Base-by-base conservation (phyloP, 257 asterid species). In the Rauvolfia tetraphylla region DNA sequence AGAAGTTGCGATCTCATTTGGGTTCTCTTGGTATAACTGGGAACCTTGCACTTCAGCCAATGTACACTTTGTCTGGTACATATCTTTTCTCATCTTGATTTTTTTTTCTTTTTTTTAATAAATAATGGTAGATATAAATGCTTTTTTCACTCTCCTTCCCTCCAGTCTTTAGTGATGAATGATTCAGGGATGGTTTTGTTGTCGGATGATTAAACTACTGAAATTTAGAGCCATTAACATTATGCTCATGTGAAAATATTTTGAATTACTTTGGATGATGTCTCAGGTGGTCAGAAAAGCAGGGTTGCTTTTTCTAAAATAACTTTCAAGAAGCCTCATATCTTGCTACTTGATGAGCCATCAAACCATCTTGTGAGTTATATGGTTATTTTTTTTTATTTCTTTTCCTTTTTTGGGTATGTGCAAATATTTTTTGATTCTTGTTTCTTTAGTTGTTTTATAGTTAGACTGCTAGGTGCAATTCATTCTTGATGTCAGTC, bases 1-100 rank as follows among this genome's bases (percentile, higher is more conserved):
- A 92, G 87, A 95, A 92, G 90, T 84, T 95, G 75, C 87, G 97
- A 82, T 91, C 88, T 34, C 99, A 92, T 85, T 89, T 95, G 83
- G 99, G 98, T 83, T 95, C 99, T 73, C 89, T 95, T 81, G 99
- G 99, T 20, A 85, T 95, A 82, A 95, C 97, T 69, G 99, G 99
- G 74, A 95, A 95, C 86, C 96, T 95, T 81, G 99, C 99, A 79
- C 95, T 95, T 71, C 99, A 95, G 86, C 99, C 99, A 1, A 95
- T 95, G 98, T 95, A 92, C 87, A 95, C 99, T 42, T 88, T 92
- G 79, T 95, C 99, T 71, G 99, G 98, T 95, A 83, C 8, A 82
- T 48, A 67, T 8, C 49, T 67, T 65, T 33, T 12, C 1, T 38
- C 17, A 18, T 36, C 71, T 63, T 63, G 44, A 33, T 33, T 13